Evolutionary conservation across 108 stramenopile species (phyloP).

Genomic region (Skeletonema marinoi): DNA sequence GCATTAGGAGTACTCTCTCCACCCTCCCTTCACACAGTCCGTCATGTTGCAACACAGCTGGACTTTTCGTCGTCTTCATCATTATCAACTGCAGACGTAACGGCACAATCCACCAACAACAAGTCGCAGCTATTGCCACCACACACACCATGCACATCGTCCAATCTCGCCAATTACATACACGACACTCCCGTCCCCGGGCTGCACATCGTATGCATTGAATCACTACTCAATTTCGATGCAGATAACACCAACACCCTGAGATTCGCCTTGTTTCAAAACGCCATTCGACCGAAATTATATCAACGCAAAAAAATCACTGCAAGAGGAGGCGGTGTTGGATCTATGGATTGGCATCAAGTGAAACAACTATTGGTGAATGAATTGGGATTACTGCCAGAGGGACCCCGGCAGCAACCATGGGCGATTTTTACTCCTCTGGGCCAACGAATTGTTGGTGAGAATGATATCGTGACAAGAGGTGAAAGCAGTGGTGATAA

Average conservation of each 20-base stretch:
- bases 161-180: slow-evolving; percentile 50
- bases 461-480: slow-evolving; percentile 11
- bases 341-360: slow-evolving; percentile 25
- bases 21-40: slow-evolving; percentile 15
- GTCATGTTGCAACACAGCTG: not conserved
- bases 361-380: slow-evolving; percentile 1
- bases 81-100: not conserved
- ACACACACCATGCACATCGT: slow-evolving; percentile 40
- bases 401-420: slow-evolving; percentile 45
- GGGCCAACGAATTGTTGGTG: slow-evolving; percentile 50
- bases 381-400: slow-evolving; percentile 38
- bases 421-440: slow-evolving; percentile 61
- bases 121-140: slow-evolving; percentile 15
- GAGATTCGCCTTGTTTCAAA: slow-evolving; percentile 40
- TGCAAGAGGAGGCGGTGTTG: not conserved
- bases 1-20: slow-evolving; percentile 37
- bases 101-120: slow-evolving; percentile 6
- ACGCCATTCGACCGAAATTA: slow-evolving; percentile 6
- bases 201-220: slow-evolving; percentile 57
- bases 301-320: slow-evolving; percentile 16
- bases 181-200: slow-evolving; percentile 54
- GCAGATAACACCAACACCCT: slow-evolving; percentile 20
- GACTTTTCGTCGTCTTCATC: not conserved
- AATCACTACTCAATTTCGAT: slow-evolving; percentile 10
- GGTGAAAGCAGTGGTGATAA: not conserved